Conservation (phyloP, 106 monocot species). For the Gastrodia elata region DNA sequence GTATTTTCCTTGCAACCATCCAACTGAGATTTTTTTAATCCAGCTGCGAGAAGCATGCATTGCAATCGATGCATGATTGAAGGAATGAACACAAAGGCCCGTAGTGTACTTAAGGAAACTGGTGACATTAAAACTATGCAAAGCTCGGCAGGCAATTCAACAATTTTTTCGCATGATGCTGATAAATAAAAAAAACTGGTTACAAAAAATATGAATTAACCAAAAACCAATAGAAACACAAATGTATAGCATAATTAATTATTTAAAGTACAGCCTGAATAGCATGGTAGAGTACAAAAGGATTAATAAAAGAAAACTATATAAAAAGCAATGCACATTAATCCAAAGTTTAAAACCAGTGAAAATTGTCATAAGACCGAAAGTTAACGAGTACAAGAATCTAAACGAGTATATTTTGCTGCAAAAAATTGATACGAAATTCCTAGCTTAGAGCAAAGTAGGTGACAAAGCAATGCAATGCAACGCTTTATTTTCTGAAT, state of each 20-base stretch:
- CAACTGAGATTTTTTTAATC: constrained; percentile 17
- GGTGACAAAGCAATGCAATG: no score
- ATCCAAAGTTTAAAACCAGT: background rate
- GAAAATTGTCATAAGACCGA: background rate
- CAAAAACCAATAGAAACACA: background rate
- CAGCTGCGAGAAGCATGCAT: constrained; percentile 38
- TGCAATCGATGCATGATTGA: constrained; percentile 57
- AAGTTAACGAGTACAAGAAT: no score
- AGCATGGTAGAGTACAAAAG: background rate
- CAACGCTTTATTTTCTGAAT: no score
- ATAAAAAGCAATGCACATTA: background rate
- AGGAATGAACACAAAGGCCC: constrained; percentile 36
- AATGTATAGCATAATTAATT: background rate
- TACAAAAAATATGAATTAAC: background rate
- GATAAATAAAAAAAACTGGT: background rate
- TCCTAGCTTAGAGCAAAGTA: no score
- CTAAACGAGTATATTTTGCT: no score
- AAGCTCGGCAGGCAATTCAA: constrained; percentile 71
- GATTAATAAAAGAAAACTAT: background rate
- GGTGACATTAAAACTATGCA: constrained; percentile 45
- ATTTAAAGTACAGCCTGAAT: background rate
- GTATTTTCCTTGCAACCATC: constrained; percentile 19
- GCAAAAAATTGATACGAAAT: no score
- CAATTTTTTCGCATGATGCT: constrained; percentile 13
- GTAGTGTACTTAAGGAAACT: constrained; percentile 20